phyloP scores from a whole-genome alignment of 1,284 basidiomycete species.

The Marasmius fiardii region DNA sequence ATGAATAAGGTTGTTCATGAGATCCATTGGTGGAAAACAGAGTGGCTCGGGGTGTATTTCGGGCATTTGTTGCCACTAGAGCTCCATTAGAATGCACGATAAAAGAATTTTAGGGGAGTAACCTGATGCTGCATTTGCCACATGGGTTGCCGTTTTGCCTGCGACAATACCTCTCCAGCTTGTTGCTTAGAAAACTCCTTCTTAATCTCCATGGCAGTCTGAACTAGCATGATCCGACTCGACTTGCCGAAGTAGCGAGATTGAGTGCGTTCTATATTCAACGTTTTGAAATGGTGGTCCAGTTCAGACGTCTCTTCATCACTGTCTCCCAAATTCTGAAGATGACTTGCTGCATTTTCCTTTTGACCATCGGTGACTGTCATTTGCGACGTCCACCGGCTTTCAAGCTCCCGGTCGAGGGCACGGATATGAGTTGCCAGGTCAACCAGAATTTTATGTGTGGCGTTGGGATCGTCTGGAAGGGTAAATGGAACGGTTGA shows the following conservation, averaged over 20 bases:
- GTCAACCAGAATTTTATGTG: slow-evolving; percentile 12
- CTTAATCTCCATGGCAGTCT: slow-evolving; percentile 48
- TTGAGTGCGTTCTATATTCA: slow-evolving; percentile 19
- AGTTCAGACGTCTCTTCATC: slow-evolving; percentile 14
- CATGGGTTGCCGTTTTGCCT: not conserved
- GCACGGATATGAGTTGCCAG: slow-evolving; percentile 12
- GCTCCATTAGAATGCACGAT: no score
- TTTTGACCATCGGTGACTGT: not conserved
- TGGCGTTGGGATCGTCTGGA: slow-evolving; percentile 15
- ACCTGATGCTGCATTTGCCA: not conserved
- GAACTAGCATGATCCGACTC: slow-evolving; percentile 46
- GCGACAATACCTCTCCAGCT: not conserved
- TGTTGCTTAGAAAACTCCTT: slow-evolving; percentile 26
- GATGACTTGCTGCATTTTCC: not conserved
- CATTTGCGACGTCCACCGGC: not conserved
- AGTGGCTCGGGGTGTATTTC: slow-evolving; percentile 9
- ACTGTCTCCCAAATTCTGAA: not conserved
- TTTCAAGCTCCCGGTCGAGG: slow-evolving; percentile 11
- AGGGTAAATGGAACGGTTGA: not conserved
- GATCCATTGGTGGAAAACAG: slow-evolving; percentile 47
- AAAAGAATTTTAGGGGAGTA: no score
- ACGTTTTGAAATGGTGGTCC: slow-evolving; percentile 8
- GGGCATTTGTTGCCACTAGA: slow-evolving; percentile 29
- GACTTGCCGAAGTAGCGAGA: slow-evolving; percentile 53
- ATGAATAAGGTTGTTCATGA: slow-evolving; percentile 50